Evolutionary conservation across 306 rosid species (phyloP), one percentile per base, ranked within the genome.

Genomic region (Dalbergia cochinchinensis): DNA sequence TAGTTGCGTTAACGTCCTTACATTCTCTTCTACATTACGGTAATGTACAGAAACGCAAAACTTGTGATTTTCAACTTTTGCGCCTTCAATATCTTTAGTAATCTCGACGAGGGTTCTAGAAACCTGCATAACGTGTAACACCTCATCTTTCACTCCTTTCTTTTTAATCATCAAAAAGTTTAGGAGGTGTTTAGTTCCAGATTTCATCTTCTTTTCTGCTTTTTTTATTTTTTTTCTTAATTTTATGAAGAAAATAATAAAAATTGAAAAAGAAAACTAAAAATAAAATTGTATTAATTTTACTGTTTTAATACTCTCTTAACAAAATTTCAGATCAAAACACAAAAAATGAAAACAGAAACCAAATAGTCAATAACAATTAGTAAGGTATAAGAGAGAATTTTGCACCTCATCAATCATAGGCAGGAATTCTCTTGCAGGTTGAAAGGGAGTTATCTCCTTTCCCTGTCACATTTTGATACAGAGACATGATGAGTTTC

Each of bases 41-140:
- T 94, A 94, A 92, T 94, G 99, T 86, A 92, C 97, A 85, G 99
- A 90, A 78, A 82, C 87, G 73, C 99, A 94, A 89, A 94, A 94
- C 86, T 92, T 94, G 92, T 94, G 99, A 61, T 92, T 91, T 77
- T 94, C 97, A 78, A 94, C 91, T 73, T 87, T 91, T 48, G 95
- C 90, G 1, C 99, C 99, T 73, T 86, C 37, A 66, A 94, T 91
- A 44, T 54, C 97, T 75, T 78, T 86, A 13, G 97, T 94, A 35
- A 79, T 90, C 67, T 92, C 92, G 14, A 90, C 87, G 48, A 94
- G 97, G 92, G 87, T 84, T 87, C 84, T 86, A 91, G 87, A 94
- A 86, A 92, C 95, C 98, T 94, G 85, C 79, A 82, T 16, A 7
- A 76, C 75, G 7, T 3, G 5, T 37, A 67, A 57, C 45, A 57